Conservation (phyloP, 306 rosid species). For the Abrus precatorius region DNA sequence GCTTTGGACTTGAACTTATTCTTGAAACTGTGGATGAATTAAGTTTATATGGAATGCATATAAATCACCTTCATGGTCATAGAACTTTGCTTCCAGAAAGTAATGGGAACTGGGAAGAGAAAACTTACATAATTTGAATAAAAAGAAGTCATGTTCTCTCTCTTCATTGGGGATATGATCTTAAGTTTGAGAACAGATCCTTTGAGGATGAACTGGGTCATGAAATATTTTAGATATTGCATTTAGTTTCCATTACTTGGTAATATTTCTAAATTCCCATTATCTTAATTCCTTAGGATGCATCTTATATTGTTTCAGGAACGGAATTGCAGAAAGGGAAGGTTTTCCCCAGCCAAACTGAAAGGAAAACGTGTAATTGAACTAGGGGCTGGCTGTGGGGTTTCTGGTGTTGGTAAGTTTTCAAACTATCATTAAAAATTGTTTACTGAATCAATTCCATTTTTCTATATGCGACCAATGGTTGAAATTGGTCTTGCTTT, state of each 20-base stretch:
- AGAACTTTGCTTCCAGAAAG: slow-evolving; percentile 36
- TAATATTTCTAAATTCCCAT: slow-evolving; percentile 2
- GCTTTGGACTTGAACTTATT: slow-evolving; percentile 35
- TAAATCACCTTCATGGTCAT: not conserved
- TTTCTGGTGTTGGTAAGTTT: slow-evolving; percentile 89
- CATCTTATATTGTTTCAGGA: slow-evolving; percentile 60
- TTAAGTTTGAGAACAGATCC: slow-evolving; percentile 22
- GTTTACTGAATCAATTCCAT: slow-evolving; percentile 17
- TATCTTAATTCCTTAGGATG: slow-evolving; percentile 18
- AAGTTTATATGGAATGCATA: slow-evolving; percentile 17
- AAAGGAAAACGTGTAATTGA: slow-evolving; percentile 93
- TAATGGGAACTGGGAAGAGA: slow-evolving; percentile 16
- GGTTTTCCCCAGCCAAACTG: slow-evolving; percentile 85
- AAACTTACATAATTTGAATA: slow-evolving; percentile 3
- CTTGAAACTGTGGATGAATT: slow-evolving; percentile 19
- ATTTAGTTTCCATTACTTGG: slow-evolving; percentile 34
- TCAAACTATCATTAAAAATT: slow-evolving; percentile 13
- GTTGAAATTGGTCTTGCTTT: slow-evolving; percentile 38
- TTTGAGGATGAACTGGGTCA: slow-evolving; percentile 26
- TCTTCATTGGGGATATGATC: not conserved
- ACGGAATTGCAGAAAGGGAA: slow-evolving; percentile 88
- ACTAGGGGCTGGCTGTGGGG: slow-evolving; percentile 99
- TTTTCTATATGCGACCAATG: not conserved
- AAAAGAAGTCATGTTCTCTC: not conserved
- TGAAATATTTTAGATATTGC: slow-evolving; percentile 21